A percentile compares a stretch with the other conserved stretches of the same genome.
Conservation (phyloP, 2,329 filamentous ascomycete species). For the Diplodia corticola region DNA sequence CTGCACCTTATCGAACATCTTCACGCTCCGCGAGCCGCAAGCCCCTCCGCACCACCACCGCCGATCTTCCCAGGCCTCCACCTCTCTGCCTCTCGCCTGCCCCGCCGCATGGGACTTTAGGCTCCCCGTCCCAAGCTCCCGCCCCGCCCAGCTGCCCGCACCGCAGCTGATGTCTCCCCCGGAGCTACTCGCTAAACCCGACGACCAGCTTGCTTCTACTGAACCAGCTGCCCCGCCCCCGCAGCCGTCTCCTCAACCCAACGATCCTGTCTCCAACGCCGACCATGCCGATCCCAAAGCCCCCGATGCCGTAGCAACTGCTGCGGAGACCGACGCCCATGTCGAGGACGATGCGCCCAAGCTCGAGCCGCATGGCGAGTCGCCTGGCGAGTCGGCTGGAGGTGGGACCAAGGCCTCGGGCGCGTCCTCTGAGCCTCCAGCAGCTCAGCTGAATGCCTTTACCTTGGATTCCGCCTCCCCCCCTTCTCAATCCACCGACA, state of each 20-base stretch:
- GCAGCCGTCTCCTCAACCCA: not conserved
- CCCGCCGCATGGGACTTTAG: slow-evolving; percentile 10
- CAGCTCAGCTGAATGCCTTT: not conserved
- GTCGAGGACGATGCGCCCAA: slow-evolving; percentile 23
- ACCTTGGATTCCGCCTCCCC: not conserved
- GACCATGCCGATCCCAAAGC: not conserved
- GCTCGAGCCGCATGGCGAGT: not conserved
- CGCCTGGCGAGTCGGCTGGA: not conserved
- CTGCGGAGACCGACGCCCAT: not conserved
- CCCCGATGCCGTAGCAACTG: not conserved
- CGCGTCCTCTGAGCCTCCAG: not conserved
- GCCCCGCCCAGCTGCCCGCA: slow-evolving; percentile 16
- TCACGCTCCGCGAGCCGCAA: not conserved
- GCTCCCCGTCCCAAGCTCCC: not conserved
- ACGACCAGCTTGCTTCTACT: slow-evolving; percentile 9
- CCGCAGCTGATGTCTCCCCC: slow-evolving; percentile 18
- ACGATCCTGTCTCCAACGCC: not conserved
- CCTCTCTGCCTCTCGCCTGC: not conserved
- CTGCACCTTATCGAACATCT: slow-evolving; percentile 8
- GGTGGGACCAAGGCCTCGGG: not conserved
- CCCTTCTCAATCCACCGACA: not conserved
- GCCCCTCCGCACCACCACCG: slow-evolving; percentile 1
- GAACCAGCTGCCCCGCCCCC: slow-evolving; percentile 10
- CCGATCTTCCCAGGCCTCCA: not conserved
- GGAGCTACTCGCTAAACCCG: slow-evolving; percentile 21